Evolutionary conservation across 1,284 basidiomycete genomes (phyloP).

Genomic region (Mrakiaceae sp.): DNA sequence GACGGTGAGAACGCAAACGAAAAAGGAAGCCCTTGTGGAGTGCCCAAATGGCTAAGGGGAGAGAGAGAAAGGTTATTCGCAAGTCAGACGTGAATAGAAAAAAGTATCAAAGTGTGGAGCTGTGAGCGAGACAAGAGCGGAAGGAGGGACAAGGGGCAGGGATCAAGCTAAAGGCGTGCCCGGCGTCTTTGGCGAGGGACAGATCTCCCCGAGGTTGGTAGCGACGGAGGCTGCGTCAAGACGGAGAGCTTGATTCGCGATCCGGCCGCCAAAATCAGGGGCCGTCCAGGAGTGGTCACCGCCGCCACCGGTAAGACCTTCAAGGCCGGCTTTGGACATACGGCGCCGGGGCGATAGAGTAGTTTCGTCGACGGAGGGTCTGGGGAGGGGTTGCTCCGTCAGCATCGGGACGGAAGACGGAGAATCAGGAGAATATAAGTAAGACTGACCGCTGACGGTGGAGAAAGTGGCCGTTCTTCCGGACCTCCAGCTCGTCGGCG

Average conservation of each 20-base stretch:
- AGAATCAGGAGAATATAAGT: not conserved
- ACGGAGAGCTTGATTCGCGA: not conserved
- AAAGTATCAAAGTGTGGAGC: too few species aligned
- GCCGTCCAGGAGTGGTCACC: not conserved
- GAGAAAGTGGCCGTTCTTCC: constrained; percentile 70
- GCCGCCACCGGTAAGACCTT: constrained; percentile 38
- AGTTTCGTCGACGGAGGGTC: constrained; percentile 67
- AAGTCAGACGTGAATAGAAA: too few species aligned
- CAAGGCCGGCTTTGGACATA: constrained; percentile 79
- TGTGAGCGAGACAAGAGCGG: not conserved
- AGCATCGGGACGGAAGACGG: not conserved
- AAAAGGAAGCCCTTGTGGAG: too few species aligned
- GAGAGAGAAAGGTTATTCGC: too few species aligned
- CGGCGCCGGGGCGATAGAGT: constrained; percentile 74
- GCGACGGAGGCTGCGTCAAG: not conserved
- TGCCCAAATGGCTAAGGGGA: too few species aligned
- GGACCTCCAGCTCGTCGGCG: constrained; percentile 47
- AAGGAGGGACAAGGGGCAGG: not conserved
- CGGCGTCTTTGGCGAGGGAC: not conserved
- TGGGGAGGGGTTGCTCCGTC: constrained; percentile 11
- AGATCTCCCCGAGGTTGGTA: too few species aligned
- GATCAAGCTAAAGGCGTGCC: not conserved
- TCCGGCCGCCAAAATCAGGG: not conserved
- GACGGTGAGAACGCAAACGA: not conserved
- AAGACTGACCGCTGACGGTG: constrained; percentile 50